A percentile compares a stretch with the other conserved stretches of the same genome.
These are phyloP conservation scores for Phialophora tarda DNA, from an alignment of 2,329 filamentous ascomycete genomes.

Conservation along the genomic window DNA sequence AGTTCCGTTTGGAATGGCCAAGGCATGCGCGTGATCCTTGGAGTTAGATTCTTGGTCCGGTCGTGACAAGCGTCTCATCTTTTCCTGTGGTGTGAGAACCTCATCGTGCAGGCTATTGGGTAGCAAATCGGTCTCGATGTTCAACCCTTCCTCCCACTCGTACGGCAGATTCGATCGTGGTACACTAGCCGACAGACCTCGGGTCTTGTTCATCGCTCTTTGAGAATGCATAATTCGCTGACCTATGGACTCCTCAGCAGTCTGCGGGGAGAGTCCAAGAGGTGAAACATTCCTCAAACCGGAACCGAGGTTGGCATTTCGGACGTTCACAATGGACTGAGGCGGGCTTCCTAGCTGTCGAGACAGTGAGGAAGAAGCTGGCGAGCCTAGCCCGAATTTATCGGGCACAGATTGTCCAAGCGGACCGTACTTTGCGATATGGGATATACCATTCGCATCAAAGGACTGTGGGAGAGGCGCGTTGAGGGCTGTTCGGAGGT, in stretches of 20 bases:
- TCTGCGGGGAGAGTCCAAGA: constrained; percentile 64
- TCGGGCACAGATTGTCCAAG: constrained; percentile 92
- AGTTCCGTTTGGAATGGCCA: constrained; percentile 57
- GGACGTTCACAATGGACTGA: constrained; percentile 64
- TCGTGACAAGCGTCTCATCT: constrained; percentile 64
- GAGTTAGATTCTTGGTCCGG: constrained; percentile 59
- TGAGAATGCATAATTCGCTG: constrained; percentile 68
- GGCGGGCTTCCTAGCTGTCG: constrained; percentile 67
- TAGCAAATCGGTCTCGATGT: constrained; percentile 87
- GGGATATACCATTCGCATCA: constrained; percentile 92
- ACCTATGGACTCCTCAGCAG: constrained; percentile 68
- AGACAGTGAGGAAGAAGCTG: constrained; percentile 61
- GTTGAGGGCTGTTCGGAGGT: constrained; percentile 79
- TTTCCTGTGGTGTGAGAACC: constrained; percentile 66
- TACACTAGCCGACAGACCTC: constrained; percentile 64
- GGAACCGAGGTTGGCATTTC: constrained; percentile 71
- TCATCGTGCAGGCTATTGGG: constrained; percentile 71
- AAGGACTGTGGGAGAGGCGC: constrained; percentile 92
- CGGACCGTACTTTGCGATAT: constrained; percentile 85
- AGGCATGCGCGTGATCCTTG: constrained; percentile 55
- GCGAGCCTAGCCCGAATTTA: constrained; percentile 86
- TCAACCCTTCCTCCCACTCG: constrained; percentile 69
- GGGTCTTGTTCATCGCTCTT: constrained; percentile 60
- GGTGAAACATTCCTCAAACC: constrained; percentile 68
- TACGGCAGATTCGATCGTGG: constrained; percentile 56